These are phyloP conservation scores for Cladosporium sp. DNA, from an alignment of 2,329 filamentous ascomycete species.

Conservation along the genomic window DNA sequence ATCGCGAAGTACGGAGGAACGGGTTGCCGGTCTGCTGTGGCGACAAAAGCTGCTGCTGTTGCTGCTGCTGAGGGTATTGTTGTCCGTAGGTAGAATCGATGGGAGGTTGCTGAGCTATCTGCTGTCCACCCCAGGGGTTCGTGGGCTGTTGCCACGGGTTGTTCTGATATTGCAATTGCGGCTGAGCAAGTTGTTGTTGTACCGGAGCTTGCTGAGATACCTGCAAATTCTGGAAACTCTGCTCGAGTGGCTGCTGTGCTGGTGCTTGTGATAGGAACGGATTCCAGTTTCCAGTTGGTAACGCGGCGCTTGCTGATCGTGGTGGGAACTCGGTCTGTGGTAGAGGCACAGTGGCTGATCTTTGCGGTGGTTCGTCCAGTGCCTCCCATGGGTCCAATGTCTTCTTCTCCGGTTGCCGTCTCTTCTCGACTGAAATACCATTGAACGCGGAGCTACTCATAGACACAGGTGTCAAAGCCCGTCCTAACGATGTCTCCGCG, in stretches of 20 bases:
- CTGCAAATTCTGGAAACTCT: conserved; percentile 69
- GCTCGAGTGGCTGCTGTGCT: conserved; percentile 36
- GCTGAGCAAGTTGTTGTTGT: conserved; percentile 21
- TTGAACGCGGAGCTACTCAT: conserved; percentile 48
- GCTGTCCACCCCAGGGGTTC: conserved; percentile 34
- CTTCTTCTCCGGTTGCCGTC: conserved; percentile 28
- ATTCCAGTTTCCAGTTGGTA: conserved; percentile 57
- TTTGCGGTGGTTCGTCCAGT: conserved; percentile 36
- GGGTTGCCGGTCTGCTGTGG: conserved; percentile 54
- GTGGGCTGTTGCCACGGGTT: conserved; percentile 25
- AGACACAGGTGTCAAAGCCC: conserved; percentile 41
- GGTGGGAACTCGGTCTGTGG: conserved; percentile 31
- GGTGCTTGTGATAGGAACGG: conserved; percentile 60
- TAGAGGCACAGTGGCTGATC: conserved; percentile 31
- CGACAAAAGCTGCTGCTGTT: conserved; percentile 30
- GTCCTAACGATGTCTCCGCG: conserved; percentile 26
- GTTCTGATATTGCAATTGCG: conserved; percentile 29
- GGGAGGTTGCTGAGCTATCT: conserved; percentile 27
- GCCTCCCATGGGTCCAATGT: conserved; percentile 46
- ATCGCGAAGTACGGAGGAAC: conserved; percentile 45
- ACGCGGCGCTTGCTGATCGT: conserved; percentile 36
- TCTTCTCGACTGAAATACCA: conserved; percentile 46
- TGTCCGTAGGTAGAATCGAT: conserved; percentile 27
- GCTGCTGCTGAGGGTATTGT: conserved; percentile 27
- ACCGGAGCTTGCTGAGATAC: conserved; percentile 46